These are phyloP conservation scores for Suillus subaureus DNA, from an alignment of 768 basidiomycete genomes.

Conservation along the genomic window DNA sequence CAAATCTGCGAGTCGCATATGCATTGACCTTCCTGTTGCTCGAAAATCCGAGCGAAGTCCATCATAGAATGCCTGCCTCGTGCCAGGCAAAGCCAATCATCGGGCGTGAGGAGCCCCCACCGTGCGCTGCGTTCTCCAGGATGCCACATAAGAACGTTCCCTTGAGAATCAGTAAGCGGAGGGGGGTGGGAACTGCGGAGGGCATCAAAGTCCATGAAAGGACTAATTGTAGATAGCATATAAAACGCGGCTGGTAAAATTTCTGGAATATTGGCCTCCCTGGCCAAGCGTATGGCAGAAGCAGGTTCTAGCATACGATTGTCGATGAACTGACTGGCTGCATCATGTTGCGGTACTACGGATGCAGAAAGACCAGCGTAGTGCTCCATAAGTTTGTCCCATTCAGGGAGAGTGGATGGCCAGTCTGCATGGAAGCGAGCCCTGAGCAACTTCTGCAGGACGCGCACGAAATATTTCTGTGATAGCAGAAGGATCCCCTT, in stretches of 20 bases:
- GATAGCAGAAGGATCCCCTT: constrained; percentile 30
- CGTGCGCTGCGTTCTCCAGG: constrained; percentile 4
- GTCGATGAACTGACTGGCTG: constrained; percentile 3
- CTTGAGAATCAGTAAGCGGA: neutral
- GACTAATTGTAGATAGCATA: constrained; percentile 39
- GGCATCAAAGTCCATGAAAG: constrained; percentile 21
- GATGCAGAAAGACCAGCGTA: neutral
- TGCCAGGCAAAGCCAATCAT: constrained; percentile 2
- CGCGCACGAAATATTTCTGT: constrained; percentile 39
- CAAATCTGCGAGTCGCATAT: neutral
- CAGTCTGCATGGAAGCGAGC: constrained; percentile 37
- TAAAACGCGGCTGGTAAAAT: constrained; percentile 54
- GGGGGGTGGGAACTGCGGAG: neutral
- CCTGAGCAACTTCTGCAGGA: constrained; percentile 33
- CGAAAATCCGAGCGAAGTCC: neutral
- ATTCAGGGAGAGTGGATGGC: constrained; percentile 29
- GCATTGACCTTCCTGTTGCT: neutral
- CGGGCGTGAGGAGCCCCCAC: constrained; percentile 1
- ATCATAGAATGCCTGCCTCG: constrained; percentile 6
- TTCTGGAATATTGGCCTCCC: constrained; percentile 39
- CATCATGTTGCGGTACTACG: neutral
- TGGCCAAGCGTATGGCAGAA: constrained; percentile 44
- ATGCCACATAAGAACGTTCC: neutral
- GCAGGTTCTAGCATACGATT: constrained; percentile 22
- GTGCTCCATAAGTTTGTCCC: constrained; percentile 19